Evolutionary conservation across 306 rosid genomes (phyloP), one percentile per base, ranked within the genome.

Genomic region (Malus orientalis): DNA sequence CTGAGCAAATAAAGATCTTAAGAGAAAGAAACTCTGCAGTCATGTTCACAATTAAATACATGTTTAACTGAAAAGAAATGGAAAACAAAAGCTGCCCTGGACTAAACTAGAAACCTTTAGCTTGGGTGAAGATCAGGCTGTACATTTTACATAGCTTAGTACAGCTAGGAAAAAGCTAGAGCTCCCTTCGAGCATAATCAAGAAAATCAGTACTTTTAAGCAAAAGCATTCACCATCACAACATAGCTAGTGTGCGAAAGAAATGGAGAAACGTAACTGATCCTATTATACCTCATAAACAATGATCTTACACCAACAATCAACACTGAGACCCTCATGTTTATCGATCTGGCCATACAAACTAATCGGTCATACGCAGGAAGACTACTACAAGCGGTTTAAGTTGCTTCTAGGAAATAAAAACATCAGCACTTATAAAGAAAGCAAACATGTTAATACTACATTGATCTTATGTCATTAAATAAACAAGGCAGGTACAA

Each of bases 1-100:
- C 69, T 75, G 63, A 81, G 42, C 42, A 65, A 62, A 69, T 36
- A 72, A 73, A 51, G 42, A 58, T 25, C 74, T 65, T 58, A 75
- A 60, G 76, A 83, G 74, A 25, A 40, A 71, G 30, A 22, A 15
- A 36, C 3, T 27, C 29, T 27, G 44, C 27, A 25, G 33, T 74
- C 67, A 38, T 15, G 16, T 22, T 73, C 67, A 60, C 10, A 62
- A 3, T 44, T 16, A 44, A 63, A 58, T 23, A 36, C 36, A 49
- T 15, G 5, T 29, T 18, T n/a, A 44, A 23, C 20, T 18, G 11
- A 29, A 27, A 42, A 55, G 32, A 42, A 5, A 47, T 19, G 40
- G 25, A 77, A 53, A 40, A 51, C 8, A 7, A 58, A 53, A 38
- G 47, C 30, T 11, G 36, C 20, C n/a, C 66, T 66, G n/a, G 23